A percentile compares a stretch with the other conserved stretches of the same genome.
phyloP scores from a whole-genome alignment of 2,329 filamentous ascomycete species.

The Fusarium nelsonii region DNA sequence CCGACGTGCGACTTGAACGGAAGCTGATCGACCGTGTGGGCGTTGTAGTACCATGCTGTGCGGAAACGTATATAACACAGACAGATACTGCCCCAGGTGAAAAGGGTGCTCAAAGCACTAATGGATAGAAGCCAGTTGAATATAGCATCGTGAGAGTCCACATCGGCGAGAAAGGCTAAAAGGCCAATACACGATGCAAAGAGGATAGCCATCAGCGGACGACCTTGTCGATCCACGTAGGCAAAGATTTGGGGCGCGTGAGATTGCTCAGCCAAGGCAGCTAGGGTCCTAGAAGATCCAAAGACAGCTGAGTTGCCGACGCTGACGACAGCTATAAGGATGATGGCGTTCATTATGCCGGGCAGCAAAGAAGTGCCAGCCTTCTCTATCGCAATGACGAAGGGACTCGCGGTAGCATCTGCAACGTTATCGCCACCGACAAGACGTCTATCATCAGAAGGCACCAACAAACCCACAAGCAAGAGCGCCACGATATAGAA shows the following conservation, averaged over 20 bases:
- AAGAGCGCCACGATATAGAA: conserved; percentile 91
- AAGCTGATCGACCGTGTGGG: conserved; percentile 78
- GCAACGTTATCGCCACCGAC: conserved; percentile 66
- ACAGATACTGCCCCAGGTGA: conserved; percentile 88
- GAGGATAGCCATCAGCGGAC: conserved; percentile 79
- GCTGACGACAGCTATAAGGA: conserved; percentile 88
- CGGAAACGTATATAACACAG: conserved; percentile 92
- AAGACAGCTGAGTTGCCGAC: conserved; percentile 94
- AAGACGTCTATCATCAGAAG: conserved; percentile 75
- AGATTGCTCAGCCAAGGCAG: conserved; percentile 87
- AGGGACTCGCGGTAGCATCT: conserved; percentile 83
- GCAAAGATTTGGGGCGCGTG: conserved; percentile 82
- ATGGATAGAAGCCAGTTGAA: conserved; percentile 85
- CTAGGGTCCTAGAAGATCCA: conserved; percentile 88
- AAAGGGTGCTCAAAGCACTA: conserved; percentile 78
- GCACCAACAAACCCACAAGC: conserved; percentile 85
- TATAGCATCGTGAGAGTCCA: conserved; percentile 68
- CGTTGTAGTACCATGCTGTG: conserved; percentile 75
- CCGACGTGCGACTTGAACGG: conserved; percentile 86
- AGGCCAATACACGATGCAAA: conserved; percentile 77
- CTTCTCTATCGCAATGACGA: conserved; percentile 90
- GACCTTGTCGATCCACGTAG: conserved; percentile 87
- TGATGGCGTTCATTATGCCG: conserved; percentile 94
- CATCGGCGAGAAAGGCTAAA: conserved; percentile 80
- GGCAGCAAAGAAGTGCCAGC: conserved; percentile 84